These are phyloP conservation scores for Boeremia lycopersici DNA, from an alignment of 2,329 filamentous ascomycete species.

Conservation along the genomic window DNA sequence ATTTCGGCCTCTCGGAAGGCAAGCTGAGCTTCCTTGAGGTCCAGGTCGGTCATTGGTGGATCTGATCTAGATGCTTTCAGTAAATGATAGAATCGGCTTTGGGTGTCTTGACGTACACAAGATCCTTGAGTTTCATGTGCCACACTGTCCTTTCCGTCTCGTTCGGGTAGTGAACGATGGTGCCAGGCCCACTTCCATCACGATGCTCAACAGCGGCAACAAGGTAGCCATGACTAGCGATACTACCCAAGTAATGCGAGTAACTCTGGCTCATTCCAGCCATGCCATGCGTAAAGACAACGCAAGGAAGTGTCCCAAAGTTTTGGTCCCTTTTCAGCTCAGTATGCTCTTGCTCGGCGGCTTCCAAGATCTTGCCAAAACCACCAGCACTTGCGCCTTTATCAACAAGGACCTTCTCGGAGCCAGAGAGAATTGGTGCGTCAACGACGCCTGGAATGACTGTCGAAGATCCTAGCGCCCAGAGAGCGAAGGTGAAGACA, in stretches of 20 bases:
- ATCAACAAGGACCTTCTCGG: slow-evolving; percentile 31
- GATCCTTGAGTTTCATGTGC: slow-evolving; percentile 45
- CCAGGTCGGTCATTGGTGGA: slow-evolving; percentile 39
- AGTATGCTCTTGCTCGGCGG: slow-evolving; percentile 27
- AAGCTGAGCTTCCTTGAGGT: slow-evolving; percentile 52
- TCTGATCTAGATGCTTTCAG: slow-evolving; percentile 20
- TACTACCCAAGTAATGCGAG: slow-evolving; percentile 53
- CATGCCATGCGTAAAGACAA: slow-evolving; percentile 57
- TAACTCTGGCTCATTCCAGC: slow-evolving; percentile 54
- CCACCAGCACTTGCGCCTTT: slow-evolving; percentile 21
- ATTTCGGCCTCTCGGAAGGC: slow-evolving; percentile 55
- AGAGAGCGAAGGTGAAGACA: slow-evolving; percentile 50
- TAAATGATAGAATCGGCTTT: background rate
- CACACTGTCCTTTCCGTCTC: slow-evolving; percentile 44
- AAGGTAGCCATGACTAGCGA: slow-evolving; percentile 54
- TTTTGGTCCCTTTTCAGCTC: slow-evolving; percentile 34
- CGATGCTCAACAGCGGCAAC: slow-evolving; percentile 56
- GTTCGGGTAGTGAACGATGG: slow-evolving; percentile 46
- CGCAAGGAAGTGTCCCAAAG: slow-evolving; percentile 47
- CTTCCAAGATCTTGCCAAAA: slow-evolving; percentile 23
- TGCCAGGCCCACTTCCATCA: slow-evolving; percentile 54
- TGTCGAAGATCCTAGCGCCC: slow-evolving; percentile 50
- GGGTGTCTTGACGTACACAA: slow-evolving; percentile 28
- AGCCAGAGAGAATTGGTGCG: slow-evolving; percentile 44
- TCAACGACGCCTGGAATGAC: slow-evolving; percentile 53